Evolutionary conservation across 2,329 filamentous ascomycete species (phyloP).

Genomic region (Exophiala calicioides): DNA sequence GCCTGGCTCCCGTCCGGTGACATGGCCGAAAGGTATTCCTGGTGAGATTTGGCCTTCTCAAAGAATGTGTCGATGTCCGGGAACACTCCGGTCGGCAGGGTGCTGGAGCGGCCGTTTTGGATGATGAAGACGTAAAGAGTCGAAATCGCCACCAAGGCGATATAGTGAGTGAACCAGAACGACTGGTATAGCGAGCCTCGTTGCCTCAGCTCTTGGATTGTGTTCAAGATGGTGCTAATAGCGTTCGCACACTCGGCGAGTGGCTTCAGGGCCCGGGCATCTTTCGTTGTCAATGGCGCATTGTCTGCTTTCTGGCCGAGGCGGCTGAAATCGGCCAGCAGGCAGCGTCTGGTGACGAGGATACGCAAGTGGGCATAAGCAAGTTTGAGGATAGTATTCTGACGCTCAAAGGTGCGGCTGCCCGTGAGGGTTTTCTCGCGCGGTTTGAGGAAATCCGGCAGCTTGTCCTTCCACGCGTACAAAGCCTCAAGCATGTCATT

Average conservation of each 20-base stretch:
- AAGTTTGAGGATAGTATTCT: conserved; percentile 34
- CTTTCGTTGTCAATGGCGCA: conserved; percentile 9
- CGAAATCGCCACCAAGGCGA: conserved; percentile 28
- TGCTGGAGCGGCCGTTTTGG: conserved; percentile 24
- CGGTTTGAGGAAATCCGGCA: conserved; percentile 33
- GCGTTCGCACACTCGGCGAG: conserved; percentile 31
- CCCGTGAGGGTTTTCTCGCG: conserved; percentile 32
- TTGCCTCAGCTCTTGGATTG: conserved; percentile 27
- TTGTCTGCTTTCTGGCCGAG: conserved; percentile 16
- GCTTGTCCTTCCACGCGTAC: conserved; percentile 27
- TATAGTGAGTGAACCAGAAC: conserved; percentile 37
- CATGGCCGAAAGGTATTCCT: conserved; percentile 21
- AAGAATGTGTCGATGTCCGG: conserved; percentile 19
- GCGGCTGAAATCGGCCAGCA: conserved; percentile 28
- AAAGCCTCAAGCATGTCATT: conserved; percentile 28
- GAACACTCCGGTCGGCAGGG: conserved; percentile 15
- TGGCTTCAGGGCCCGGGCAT: conserved; percentile 21
- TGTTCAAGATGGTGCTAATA: conserved; percentile 29
- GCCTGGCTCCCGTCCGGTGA: conserved; percentile 28
- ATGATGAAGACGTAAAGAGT: conserved; percentile 30
- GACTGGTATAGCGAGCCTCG: conserved; percentile 30
- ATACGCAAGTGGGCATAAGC: conserved; percentile 34
- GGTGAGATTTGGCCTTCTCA: conserved; percentile 26
- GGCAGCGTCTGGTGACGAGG: conserved; percentile 32
- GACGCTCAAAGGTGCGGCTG: conserved; percentile 32